Evolutionary conservation across 2,329 filamentous ascomycete genomes (phyloP).

Genomic region (Albifimbria verrucaria): DNA sequence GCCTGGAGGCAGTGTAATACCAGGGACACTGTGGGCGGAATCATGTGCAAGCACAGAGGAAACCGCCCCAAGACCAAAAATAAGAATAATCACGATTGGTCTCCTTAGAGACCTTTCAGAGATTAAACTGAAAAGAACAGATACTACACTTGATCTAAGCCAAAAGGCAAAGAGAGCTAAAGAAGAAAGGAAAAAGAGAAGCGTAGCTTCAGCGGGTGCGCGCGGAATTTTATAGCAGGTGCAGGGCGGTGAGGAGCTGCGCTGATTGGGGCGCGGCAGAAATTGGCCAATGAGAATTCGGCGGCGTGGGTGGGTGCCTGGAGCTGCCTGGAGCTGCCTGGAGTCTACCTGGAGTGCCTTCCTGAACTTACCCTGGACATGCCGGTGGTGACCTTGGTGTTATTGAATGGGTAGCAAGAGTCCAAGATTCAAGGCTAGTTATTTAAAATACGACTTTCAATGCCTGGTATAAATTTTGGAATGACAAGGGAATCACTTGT

Average conservation of each 20-base stretch:
- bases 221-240: constrained; percentile 21
- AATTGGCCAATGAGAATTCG: constrained; percentile 9
- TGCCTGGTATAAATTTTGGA: too few species aligned
- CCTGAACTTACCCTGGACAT: not conserved
- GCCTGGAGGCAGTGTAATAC: constrained; percentile 43
- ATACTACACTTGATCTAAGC: constrained; percentile 95
- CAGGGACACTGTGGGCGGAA: constrained; percentile 39
- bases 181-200: constrained; percentile 29
- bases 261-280: constrained; percentile 15
- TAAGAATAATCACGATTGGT: constrained; percentile 77
- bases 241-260: constrained; percentile 13
- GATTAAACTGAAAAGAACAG: constrained; percentile 98
- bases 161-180: constrained; percentile 52
- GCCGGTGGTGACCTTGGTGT: not conserved
- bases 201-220: constrained; percentile 9
- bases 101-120: constrained; percentile 77
- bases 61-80: constrained; percentile 40
- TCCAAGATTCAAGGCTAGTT: too few species aligned
- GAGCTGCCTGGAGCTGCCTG: constrained; percentile 4
- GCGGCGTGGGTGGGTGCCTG: not conserved
- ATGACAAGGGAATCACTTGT: too few species aligned
- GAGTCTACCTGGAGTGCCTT: not conserved
- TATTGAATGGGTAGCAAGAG: too few species aligned
- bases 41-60: constrained; percentile 41
- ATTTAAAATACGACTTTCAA: too few species aligned